phyloP scores from a whole-genome alignment of 1,284 basidiomycete genomes.

The Puccinia horiana region DNA sequence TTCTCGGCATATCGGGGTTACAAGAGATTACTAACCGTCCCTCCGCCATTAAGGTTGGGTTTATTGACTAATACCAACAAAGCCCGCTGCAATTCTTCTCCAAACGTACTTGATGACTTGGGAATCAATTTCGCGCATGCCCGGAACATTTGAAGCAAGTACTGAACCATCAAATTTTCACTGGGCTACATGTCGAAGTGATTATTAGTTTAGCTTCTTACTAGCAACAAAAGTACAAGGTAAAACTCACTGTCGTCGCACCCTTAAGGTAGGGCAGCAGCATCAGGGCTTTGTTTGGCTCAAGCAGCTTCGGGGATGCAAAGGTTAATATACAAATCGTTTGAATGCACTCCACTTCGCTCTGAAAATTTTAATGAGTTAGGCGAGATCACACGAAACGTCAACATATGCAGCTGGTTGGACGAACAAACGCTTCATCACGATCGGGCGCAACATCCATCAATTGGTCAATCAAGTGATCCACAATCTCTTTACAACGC shows the following conservation, averaged over 20 bases:
- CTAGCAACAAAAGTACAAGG: not conserved
- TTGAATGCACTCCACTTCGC: slow-evolving; percentile 75
- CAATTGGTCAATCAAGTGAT: slow-evolving; percentile 46
- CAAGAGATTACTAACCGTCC: slow-evolving; percentile 48
- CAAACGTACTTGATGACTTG: slow-evolving; percentile 74
- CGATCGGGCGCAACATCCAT: slow-evolving; percentile 39
- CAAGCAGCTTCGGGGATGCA: slow-evolving; percentile 77
- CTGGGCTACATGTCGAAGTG: slow-evolving; percentile 66
- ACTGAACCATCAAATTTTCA: slow-evolving; percentile 77
- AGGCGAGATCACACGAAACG: not conserved
- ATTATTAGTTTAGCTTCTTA: not conserved
- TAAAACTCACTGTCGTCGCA: slow-evolving; percentile 67
- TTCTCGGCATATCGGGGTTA: not conserved
- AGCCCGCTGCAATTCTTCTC: slow-evolving; percentile 74
- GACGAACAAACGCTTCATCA: slow-evolving; percentile 54
- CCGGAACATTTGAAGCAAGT: slow-evolving; percentile 82
- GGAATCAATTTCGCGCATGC: slow-evolving; percentile 82
- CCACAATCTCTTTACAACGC: slow-evolving; percentile 41
- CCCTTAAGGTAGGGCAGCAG: slow-evolving; percentile 84
- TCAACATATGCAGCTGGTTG: not conserved
- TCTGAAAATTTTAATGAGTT: slow-evolving; percentile 61
- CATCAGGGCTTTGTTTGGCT: slow-evolving; percentile 74
- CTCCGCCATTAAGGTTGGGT: slow-evolving; percentile 66
- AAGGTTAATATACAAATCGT: slow-evolving; percentile 78
- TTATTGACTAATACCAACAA: slow-evolving; percentile 85